These are phyloP conservation scores for Fusarium sp. DNA, from an alignment of 2,329 filamentous ascomycete genomes.

Conservation along the genomic window DNA sequence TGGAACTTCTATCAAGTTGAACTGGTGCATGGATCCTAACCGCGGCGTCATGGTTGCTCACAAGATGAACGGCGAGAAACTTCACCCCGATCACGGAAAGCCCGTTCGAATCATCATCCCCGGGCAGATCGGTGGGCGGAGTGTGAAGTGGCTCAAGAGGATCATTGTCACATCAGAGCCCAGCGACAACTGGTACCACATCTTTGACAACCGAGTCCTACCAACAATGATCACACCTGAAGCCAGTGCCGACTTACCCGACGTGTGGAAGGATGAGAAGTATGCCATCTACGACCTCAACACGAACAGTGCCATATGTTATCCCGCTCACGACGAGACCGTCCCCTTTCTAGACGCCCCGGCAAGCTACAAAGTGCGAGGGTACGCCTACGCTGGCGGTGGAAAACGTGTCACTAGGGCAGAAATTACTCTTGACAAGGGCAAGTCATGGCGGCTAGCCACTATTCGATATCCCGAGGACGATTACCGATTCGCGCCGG, in stretches of 20 bases:
- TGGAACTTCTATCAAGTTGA: constrained; percentile 87
- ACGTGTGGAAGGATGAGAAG: constrained; percentile 88
- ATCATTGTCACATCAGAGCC: constrained; percentile 81
- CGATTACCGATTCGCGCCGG: constrained; percentile 73
- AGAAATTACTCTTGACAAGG: constrained; percentile 85
- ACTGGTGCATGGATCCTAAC: constrained; percentile 87
- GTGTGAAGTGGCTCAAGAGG: constrained; percentile 91
- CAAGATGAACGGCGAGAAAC: constrained; percentile 86
- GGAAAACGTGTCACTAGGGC: constrained; percentile 85
- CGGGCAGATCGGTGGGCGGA: constrained; percentile 90
- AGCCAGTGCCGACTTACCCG: constrained; percentile 76
- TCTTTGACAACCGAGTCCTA: constrained; percentile 90
- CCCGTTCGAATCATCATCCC: constrained; percentile 86
- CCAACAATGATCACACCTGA: constrained; percentile 89
- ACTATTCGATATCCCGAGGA: constrained; percentile 88
- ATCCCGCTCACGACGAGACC: constrained; percentile 81
- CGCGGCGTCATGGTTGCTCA: constrained; percentile 88
- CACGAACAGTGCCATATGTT: constrained; percentile 84
- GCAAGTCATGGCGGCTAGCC: constrained; percentile 81
- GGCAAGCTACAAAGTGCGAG: constrained; percentile 72
- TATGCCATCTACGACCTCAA: constrained; percentile 95
- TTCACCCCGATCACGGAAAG: constrained; percentile 87
- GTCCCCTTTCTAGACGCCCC: constrained; percentile 61
- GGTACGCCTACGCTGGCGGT: constrained; percentile 90
- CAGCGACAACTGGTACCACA: constrained; percentile 95